phyloP scores from a whole-genome alignment of 306 rosid genomes.

The Astragalus glycyphyllos region DNA sequence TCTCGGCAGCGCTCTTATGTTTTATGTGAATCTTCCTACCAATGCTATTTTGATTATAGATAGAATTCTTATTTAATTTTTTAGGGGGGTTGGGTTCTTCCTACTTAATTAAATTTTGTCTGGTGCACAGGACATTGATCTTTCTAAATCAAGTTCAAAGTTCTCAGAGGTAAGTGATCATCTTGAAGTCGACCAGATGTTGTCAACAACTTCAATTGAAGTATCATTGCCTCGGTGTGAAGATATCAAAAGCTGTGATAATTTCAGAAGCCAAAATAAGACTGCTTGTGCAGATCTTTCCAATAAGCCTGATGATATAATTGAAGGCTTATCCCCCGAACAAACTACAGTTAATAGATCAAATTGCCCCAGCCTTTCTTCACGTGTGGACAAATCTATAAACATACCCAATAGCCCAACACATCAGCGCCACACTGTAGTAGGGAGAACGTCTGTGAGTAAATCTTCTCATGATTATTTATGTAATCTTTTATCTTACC shows the following conservation, averaged over 20 bases:
- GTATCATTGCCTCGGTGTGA: slow-evolving; percentile 42
- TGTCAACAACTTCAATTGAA: slow-evolving; percentile 54
- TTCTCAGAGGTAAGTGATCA: slow-evolving; percentile 49
- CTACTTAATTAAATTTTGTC: not conserved
- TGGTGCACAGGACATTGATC: slow-evolving; percentile 60
- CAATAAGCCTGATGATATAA: not conserved
- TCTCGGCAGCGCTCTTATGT: too few species aligned
- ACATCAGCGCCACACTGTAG: not conserved
- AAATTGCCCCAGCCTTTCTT: slow-evolving; percentile 13
- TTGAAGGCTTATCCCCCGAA: not conserved
- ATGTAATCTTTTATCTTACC: not conserved
- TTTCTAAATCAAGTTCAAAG: slow-evolving; percentile 49
- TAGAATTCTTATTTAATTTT: not conserved
- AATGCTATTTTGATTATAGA: not conserved
- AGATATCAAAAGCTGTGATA: slow-evolving; percentile 45
- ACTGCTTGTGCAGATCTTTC: not conserved
- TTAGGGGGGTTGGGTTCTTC: too few species aligned
- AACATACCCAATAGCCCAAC: not conserved
- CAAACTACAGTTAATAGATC: slow-evolving; percentile 10
- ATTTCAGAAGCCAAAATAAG: slow-evolving; percentile 14
- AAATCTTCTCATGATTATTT: slow-evolving; percentile 19
- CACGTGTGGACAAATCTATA: not conserved
- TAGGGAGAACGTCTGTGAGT: not conserved
- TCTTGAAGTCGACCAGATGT: slow-evolving; percentile 39
- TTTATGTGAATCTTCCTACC: not conserved